Conservation (phyloP, 2,329 filamentous ascomycete species). For the Sporothrix phasma region DNA sequence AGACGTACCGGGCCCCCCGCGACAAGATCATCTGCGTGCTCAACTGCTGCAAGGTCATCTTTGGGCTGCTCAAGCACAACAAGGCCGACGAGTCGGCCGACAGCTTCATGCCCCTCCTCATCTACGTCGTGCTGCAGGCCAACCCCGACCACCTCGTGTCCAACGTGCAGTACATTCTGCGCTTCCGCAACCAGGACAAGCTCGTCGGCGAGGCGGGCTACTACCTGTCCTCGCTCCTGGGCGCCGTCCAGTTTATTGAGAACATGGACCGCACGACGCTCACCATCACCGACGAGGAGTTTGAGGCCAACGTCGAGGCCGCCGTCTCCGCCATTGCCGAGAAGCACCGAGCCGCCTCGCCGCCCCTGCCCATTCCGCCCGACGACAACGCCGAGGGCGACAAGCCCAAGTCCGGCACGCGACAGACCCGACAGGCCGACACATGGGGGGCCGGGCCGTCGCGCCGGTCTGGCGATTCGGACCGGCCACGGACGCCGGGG, state of each 20-base stretch:
- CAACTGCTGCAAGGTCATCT: conserved; percentile 99
- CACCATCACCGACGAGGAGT: conserved; percentile 89
- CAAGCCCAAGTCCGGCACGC: too few relatives aligned
- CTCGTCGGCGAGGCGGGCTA: conserved; percentile 96
- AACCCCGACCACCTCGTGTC: conserved; percentile 94
- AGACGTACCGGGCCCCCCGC: conserved; percentile 88
- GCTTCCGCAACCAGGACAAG: conserved; percentile 96
- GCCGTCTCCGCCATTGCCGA: conserved; percentile 94
- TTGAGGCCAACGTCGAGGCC: conserved; percentile 91
- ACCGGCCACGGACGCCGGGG: conserved; percentile 20
- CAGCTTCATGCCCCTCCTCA: conserved; percentile 87
- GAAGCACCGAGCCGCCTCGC: conserved; percentile 56
- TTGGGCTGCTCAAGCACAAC: conserved; percentile 83
- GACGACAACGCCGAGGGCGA: background rate
- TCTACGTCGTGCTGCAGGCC: conserved; percentile 88
- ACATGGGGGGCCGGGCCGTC: conserved; percentile 22
- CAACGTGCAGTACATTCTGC: conserved; percentile 94
- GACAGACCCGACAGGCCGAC: too few relatives aligned
- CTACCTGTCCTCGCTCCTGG: conserved; percentile 91
- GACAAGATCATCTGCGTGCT: conserved; percentile 98
- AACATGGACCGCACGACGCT: conserved; percentile 88
- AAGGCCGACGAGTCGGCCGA: conserved; percentile 93
- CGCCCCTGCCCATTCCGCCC: conserved; percentile 29
- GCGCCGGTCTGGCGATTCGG: conserved; percentile 35
- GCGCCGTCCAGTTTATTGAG: conserved; percentile 93